phyloP scores from a whole-genome alignment of 1,284 basidiomycete species.

The Limonomyces culmigenus region DNA sequence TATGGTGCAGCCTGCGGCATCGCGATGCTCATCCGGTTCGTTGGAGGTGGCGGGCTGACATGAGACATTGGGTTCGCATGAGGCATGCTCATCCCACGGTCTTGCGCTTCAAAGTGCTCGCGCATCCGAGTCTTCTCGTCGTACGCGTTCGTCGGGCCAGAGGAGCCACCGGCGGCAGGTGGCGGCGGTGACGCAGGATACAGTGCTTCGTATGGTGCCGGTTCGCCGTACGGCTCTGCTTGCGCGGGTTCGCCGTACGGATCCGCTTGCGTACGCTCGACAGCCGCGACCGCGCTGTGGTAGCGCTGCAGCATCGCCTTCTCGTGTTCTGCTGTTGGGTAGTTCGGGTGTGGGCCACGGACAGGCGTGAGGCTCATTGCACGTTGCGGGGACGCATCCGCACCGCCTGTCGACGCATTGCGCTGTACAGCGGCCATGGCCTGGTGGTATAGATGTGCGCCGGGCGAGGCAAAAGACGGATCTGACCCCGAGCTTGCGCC shows the following conservation, averaged over 20 bases:
- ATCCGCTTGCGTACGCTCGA: constrained; percentile 30
- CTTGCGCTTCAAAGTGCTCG: constrained; percentile 43
- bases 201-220: constrained; percentile 38
- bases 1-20: constrained; percentile 7
- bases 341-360: constrained; percentile 16
- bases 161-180: neutral
- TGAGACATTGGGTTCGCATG: too few species aligned
- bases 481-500: neutral
- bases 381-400: neutral
- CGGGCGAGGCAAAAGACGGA: neutral
- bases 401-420: neutral
- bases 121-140: constrained; percentile 29
- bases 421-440: too few species aligned
- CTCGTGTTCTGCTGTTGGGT: constrained; percentile 29
- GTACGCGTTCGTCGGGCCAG: constrained; percentile 15
- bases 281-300: constrained; percentile 52
- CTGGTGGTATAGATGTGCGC: neutral
- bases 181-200: constrained; percentile 19
- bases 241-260: constrained; percentile 14
- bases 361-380: constrained; percentile 18
- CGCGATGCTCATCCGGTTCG: too few species aligned
- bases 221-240: constrained; percentile 8
- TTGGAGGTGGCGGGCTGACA: too few species aligned
- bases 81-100: too few species aligned
- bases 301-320: constrained; percentile 53